A percentile compares a stretch with the other conserved stretches of the same genome.
phyloP scores from a whole-genome alignment of 169 alveolate species.

The Plasmodium adleri region DNA sequence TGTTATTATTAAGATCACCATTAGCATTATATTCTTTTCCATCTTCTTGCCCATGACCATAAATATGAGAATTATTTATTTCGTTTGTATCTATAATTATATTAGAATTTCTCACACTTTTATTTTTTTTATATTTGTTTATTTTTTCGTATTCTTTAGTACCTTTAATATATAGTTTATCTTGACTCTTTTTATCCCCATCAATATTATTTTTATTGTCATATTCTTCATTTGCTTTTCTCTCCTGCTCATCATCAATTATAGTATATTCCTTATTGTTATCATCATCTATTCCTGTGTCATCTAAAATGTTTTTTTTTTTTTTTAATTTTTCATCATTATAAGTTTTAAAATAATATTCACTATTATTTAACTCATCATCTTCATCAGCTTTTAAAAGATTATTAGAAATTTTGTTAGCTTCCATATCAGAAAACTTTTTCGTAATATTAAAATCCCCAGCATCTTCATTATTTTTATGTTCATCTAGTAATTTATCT shows the following conservation, averaged over 20 bases:
- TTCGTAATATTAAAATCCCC: conserved; percentile 2
- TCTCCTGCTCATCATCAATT: neutral
- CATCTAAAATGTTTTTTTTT: neutral
- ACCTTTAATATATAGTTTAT: too few species aligned
- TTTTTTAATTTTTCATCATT: conserved; percentile 16
- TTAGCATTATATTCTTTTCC: neutral
- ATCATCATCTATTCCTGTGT: neutral
- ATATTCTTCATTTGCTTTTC: neutral
- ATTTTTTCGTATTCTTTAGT: too few species aligned
- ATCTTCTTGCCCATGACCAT: neutral
- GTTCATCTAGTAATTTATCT: conserved; percentile 13
- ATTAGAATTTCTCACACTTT: too few species aligned
- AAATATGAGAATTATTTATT: too few species aligned
- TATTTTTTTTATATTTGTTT: too few species aligned
- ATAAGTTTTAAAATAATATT: conserved; percentile 38
- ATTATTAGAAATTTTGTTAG: conserved; percentile 10
- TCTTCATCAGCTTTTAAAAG: conserved; percentile 27
- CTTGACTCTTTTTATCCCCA: neutral
- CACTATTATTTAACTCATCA: conserved; percentile 34
- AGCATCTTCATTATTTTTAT: conserved; percentile 14
- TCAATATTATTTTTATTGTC: neutral
- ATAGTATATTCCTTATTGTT: neutral
- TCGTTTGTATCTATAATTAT: too few species aligned
- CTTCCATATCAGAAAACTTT: conserved; percentile 21
- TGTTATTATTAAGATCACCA: too few species aligned